Evolutionary conservation across 2,329 filamentous ascomycete genomes (phyloP).

Genomic region (Sarocladium strictum): DNA sequence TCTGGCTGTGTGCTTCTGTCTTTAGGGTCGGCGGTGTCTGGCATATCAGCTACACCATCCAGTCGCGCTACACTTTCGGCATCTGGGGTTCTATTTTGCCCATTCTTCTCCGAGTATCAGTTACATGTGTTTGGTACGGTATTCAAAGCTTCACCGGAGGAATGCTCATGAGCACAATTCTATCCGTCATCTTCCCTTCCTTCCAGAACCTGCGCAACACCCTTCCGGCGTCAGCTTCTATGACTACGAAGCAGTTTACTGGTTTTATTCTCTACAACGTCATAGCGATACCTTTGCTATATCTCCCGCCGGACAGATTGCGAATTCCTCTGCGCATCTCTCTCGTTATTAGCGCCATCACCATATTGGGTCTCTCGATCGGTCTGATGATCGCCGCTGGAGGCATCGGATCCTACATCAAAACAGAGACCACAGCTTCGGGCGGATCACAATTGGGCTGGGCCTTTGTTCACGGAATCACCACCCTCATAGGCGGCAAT

Average conservation of each 20-base stretch:
- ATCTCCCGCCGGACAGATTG: conserved; percentile 17
- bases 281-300: conserved; percentile 20
- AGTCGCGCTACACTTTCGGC: not conserved
- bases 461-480: conserved; percentile 17
- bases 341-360: conserved; percentile 15
- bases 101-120: conserved; percentile 25
- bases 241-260: conserved; percentile 15
- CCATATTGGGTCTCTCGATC: conserved; percentile 16
- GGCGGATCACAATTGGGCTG: conserved; percentile 15
- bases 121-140: conserved; percentile 16
- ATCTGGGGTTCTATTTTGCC: conserved; percentile 32
- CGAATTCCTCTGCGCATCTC: conserved; percentile 21
- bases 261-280: conserved; percentile 9
- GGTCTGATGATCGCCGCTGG: conserved; percentile 15
- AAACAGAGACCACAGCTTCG: conserved; percentile 12
- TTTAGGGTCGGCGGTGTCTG: not conserved
- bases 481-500: conserved; percentile 16
- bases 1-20: not conserved
- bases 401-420: conserved; percentile 16
- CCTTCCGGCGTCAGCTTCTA: conserved; percentile 30
- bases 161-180: conserved; percentile 88
- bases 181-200: conserved; percentile 46
- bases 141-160: conserved; percentile 84
- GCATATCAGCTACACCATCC: not conserved
- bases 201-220: conserved; percentile 33